Evolutionary conservation across 495 filamentous ascomycete species (phyloP).

Genomic region (Trichoderma virens): DNA sequence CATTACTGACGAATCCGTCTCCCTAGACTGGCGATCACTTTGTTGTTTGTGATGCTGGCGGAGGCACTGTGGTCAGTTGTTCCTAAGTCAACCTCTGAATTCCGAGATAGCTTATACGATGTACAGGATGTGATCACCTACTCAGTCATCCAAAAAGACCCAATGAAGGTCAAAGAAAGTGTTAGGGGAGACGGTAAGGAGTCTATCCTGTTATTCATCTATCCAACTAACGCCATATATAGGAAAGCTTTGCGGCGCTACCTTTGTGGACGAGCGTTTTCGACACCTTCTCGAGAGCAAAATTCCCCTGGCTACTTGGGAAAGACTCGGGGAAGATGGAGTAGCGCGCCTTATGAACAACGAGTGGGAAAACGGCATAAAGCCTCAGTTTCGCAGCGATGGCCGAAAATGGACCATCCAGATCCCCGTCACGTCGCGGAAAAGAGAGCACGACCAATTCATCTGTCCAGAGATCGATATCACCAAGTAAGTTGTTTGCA

Average conservation of each 20-base stretch:
- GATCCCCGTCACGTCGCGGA: background rate
- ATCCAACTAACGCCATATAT: background rate
- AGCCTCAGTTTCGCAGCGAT: constrained; percentile 12
- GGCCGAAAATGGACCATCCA: background rate
- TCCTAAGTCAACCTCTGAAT: background rate
- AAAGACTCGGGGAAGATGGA: background rate
- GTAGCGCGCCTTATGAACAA: constrained; percentile 8
- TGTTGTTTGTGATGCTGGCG: constrained; percentile 19
- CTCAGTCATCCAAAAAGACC: background rate
- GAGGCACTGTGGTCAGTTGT: constrained; percentile 17
- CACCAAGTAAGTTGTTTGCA: background rate
- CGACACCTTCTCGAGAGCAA: constrained; percentile 11
- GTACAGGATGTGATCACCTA: constrained; percentile 18
- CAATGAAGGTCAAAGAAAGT: constrained; percentile 16
- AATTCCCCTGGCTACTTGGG: background rate
- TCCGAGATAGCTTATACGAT: background rate
- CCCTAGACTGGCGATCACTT: constrained; percentile 16
- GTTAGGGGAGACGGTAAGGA: constrained; percentile 16
- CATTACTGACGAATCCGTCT: background rate
- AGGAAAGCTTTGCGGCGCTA: constrained; percentile 17
- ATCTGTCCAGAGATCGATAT: background rate
- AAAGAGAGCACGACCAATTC: background rate
- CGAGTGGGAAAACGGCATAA: constrained; percentile 19
- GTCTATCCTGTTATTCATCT: background rate
- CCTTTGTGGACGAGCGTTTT: constrained; percentile 19